Evolutionary conservation across 2,329 filamentous ascomycete species (phyloP).

Genomic region (Sphaerulina musiva): DNA sequence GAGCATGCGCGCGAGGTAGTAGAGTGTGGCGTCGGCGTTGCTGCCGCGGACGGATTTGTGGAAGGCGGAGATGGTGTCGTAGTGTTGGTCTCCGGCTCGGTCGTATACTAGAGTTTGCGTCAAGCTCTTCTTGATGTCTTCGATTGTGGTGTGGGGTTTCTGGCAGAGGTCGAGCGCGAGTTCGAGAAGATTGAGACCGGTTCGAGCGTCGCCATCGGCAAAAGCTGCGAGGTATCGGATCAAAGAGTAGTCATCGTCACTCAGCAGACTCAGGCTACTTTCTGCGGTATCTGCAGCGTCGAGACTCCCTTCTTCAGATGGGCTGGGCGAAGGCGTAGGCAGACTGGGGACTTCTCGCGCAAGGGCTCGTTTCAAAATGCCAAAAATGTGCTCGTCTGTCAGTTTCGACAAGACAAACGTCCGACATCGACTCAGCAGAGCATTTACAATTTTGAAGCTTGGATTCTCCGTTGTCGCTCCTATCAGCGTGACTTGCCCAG

Average conservation of each 20-base stretch:
- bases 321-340: conserved; percentile 36
- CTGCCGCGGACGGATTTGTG: conserved; percentile 91
- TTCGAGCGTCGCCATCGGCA: conserved; percentile 86
- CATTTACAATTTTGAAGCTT: conserved; percentile 83
- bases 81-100: conserved; percentile 89
- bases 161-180: conserved; percentile 72
- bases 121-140: conserved; percentile 70
- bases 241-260: conserved; percentile 62
- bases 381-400: conserved; percentile 61
- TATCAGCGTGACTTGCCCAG: conserved; percentile 82
- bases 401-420: conserved; percentile 82
- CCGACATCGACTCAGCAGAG: conserved; percentile 79
- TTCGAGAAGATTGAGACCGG: conserved; percentile 85
- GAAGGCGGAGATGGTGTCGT: conserved; percentile 94
- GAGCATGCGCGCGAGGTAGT: conserved; percentile 93
- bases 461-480: conserved; percentile 97
- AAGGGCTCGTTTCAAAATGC: conserved; percentile 72
- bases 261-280: conserved; percentile 43
- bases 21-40: conserved; percentile 79
- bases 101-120: conserved; percentile 95
- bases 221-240: conserved; percentile 77
- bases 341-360: conserved; percentile 47
- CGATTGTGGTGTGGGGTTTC: conserved; percentile 58
- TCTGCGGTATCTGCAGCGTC: neutral
- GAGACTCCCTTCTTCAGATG: conserved; percentile 16